Evolutionary conservation across 768 basidiomycete genomes (phyloP).

Genomic region (Coprinopsis marcescibilis): DNA sequence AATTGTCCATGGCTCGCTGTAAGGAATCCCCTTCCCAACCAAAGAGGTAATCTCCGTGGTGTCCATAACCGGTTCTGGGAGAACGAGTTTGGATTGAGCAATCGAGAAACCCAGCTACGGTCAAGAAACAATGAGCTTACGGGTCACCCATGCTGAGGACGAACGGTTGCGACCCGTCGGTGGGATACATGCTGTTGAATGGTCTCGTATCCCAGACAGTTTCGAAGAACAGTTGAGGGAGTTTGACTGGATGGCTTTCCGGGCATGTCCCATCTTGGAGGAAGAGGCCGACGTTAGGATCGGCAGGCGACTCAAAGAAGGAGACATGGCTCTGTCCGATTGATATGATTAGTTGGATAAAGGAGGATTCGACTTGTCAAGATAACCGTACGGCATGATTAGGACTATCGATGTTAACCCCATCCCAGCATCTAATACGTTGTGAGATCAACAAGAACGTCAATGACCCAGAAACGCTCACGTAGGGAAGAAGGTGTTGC

Average conservation of each 20-base stretch:
- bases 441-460: not conserved
- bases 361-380: no score
- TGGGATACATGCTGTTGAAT: constrained; percentile 18
- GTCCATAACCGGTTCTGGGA: constrained; percentile 18
- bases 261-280: constrained; percentile 8
- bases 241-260: constrained; percentile 14
- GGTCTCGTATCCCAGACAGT: constrained; percentile 17
- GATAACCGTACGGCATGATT: not conserved
- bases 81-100: not conserved
- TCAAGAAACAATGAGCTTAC: constrained; percentile 4
- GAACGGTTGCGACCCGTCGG: constrained; percentile 12
- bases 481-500: constrained; percentile 10
- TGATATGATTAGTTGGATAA: not conserved
- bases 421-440: constrained; percentile 3
- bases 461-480: not conserved
- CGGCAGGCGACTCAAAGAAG: constrained; percentile 1
- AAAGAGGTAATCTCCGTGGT: constrained; percentile 20
- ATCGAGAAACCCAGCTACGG: not conserved
- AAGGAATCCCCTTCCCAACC: constrained; percentile 20
- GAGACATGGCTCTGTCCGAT: not conserved
- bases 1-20: constrained; percentile 17
- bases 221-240: constrained; percentile 17
- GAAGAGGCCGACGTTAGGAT: not conserved
- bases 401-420: not conserved
- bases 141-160: constrained; percentile 16